A percentile compares a stretch with the other conserved stretches of the same genome.
Evolutionary conservation across 2,329 filamentous ascomycete genomes (phyloP).

Genomic region (Verticillium isaacii): DNA sequence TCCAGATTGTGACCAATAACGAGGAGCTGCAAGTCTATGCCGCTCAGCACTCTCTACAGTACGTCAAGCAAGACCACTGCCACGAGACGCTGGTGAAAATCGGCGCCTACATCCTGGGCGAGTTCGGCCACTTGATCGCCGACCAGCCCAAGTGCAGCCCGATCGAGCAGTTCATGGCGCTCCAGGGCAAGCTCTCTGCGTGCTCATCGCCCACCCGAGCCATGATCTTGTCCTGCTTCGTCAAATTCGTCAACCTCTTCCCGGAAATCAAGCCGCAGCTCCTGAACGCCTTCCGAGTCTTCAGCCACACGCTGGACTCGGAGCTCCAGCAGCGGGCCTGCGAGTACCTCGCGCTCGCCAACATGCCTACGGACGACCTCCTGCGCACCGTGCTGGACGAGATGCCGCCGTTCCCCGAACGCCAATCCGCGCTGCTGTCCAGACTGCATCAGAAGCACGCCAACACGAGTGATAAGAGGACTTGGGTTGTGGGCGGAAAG

Average conservation of each 20-base stretch:
- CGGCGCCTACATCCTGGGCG: constrained; percentile 89
- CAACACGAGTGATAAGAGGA: constrained; percentile 88
- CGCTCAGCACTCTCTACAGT: constrained; percentile 86
- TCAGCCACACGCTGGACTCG: constrained; percentile 91
- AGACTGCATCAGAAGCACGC: constrained; percentile 92
- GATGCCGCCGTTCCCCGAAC: constrained; percentile 96
- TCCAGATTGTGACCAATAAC: constrained; percentile 98
- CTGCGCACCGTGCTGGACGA: constrained; percentile 93
- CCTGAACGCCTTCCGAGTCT: constrained; percentile 81
- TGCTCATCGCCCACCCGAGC: constrained; percentile 87
- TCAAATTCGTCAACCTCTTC: constrained; percentile 98
- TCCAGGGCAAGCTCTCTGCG: constrained; percentile 83
- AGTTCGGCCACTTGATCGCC: constrained; percentile 94
- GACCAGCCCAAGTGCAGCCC: constrained; percentile 90
- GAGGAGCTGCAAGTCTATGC: constrained; percentile 97
- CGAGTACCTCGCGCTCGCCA: constrained; percentile 86
- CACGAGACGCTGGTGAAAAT: constrained; percentile 98
- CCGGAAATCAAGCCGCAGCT: constrained; percentile 97
- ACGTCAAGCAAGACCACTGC: constrained; percentile 87
- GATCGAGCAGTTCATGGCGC: constrained; percentile 91
- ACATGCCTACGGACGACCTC: constrained; percentile 82
- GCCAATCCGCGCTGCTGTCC: constrained; percentile 86
- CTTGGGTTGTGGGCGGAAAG: constrained; percentile 97
- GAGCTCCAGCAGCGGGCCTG: constrained; percentile 95
- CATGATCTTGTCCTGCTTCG: constrained; percentile 90